A percentile compares a stretch with the other conserved stretches of the same genome.
These are phyloP conservation scores for Aspergillus fructus DNA, from an alignment of 2,329 filamentous ascomycete species.

Conservation along the genomic window DNA sequence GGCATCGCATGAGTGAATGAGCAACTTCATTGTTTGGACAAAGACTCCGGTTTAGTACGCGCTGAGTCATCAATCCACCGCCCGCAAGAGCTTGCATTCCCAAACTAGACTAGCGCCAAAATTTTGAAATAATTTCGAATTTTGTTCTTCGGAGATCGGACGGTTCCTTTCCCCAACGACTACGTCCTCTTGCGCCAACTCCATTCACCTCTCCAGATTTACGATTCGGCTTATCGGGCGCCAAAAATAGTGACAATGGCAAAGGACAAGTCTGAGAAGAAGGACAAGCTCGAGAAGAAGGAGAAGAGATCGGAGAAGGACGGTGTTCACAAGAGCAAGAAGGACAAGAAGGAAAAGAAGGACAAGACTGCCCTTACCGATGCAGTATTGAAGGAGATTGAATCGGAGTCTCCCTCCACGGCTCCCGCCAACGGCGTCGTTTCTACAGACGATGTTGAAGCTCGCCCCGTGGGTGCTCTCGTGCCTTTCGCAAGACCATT, in stretches of 20 bases:
- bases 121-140: slow-evolving; percentile 38
- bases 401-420: slow-evolving; percentile 27
- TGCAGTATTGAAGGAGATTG: slow-evolving; percentile 37
- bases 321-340: slow-evolving; percentile 47
- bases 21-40: slow-evolving; percentile 18
- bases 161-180: slow-evolving; percentile 22
- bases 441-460: slow-evolving; percentile 28
- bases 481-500: slow-evolving; percentile 52
- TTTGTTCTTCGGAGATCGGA: slow-evolving; percentile 13
- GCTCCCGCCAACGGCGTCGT: slow-evolving; percentile 23
- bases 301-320: slow-evolving; percentile 48
- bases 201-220: slow-evolving; percentile 12
- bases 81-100: slow-evolving; percentile 20
- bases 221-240: slow-evolving; percentile 7
- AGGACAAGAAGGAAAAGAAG: slow-evolving; percentile 49
- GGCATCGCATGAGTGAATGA: slow-evolving; percentile 9
- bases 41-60: slow-evolving; percentile 14
- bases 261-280: slow-evolving; percentile 48
- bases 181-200: slow-evolving; percentile 14
- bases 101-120: slow-evolving; percentile 33
- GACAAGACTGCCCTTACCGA: slow-evolving; percentile 39
- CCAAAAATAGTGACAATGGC: slow-evolving; percentile 38
- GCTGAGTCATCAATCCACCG: slow-evolving; percentile 26
- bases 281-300: slow-evolving; percentile 47
- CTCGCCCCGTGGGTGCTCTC: slow-evolving; percentile 45